Percentiles rank a stretch among this genome's conserved stretches.
phyloP scores from a whole-genome alignment of 176 grass and related monocot genomes.

The Olyra latifolia region DNA sequence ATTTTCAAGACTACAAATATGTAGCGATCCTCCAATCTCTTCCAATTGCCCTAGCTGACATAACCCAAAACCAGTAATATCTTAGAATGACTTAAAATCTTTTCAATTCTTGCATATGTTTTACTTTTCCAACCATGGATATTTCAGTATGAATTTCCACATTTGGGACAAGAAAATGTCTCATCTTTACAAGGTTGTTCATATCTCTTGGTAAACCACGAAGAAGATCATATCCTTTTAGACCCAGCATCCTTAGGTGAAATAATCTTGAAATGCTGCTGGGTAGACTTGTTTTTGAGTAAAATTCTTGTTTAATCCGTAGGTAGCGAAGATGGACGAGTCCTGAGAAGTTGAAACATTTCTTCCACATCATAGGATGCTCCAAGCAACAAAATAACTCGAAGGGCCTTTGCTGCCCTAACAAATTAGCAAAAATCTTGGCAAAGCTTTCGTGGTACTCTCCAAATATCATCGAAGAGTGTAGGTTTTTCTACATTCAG shows the following conservation, averaged over 20 bases:
- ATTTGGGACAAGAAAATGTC: background rate
- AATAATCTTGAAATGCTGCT: conserved; percentile 6
- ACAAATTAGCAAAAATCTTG: background rate
- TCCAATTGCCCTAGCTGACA: background rate
- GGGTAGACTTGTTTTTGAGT: background rate
- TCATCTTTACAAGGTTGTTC: conserved; percentile 10
- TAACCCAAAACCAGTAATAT: background rate
- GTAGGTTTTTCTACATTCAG: conserved; percentile 6
- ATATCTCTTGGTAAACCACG: background rate
- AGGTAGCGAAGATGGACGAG: conserved; percentile 25
- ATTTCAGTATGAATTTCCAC: background rate
- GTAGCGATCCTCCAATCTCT: background rate
- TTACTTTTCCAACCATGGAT: background rate
- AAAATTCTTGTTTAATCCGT: background rate
- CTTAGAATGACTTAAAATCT: background rate
- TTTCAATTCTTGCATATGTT: background rate
- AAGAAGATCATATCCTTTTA: background rate
- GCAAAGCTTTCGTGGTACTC: background rate
- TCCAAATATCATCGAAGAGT: conserved; percentile 21
- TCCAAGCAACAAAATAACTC: background rate
- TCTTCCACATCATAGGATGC: background rate
- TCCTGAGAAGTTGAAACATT: background rate
- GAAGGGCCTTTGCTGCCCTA: background rate
- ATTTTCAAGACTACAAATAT: conserved; percentile 21
- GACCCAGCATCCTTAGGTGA: background rate